Conservation (phyloP, 2,329 filamentous ascomycete genomes). For the Rugonectria rugulosa region DNA sequence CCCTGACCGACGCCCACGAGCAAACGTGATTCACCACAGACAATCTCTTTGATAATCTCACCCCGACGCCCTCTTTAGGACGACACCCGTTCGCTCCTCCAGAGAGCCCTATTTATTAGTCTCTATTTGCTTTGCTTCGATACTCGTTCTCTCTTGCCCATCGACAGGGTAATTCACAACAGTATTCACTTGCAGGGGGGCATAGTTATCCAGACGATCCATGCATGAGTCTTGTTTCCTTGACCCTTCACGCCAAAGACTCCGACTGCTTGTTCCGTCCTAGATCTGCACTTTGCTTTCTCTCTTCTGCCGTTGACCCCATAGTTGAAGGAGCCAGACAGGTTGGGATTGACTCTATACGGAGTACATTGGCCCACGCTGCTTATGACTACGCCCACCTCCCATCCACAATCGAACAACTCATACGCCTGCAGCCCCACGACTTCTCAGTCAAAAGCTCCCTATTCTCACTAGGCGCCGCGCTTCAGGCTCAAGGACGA, state of each 20-base stretch:
- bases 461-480: neutral
- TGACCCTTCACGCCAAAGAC: neutral
- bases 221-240: neutral
- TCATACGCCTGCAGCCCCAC: conserved; percentile 1
- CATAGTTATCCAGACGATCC: neutral
- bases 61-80: neutral
- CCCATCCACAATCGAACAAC: conserved; percentile 4
- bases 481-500: neutral
- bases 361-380: neutral
- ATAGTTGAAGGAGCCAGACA: neutral
- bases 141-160: neutral
- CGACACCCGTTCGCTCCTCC: neutral
- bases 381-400: neutral
- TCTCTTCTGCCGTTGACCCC: neutral
- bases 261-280: neutral
- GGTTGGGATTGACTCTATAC: conserved; percentile 9
- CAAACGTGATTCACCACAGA: conserved; percentile 1
- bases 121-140: neutral
- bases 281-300: conserved; percentile 6
- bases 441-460: neutral
- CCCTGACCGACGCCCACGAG: neutral
- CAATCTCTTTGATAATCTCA: conserved; percentile 9
- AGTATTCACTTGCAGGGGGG: too few species aligned
- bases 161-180: too few species aligned
- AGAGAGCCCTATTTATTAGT: neutral